Evolutionary conservation across 192 early-diverging fungal species (phyloP).

Genomic region (Neocallimastix lanati): DNA sequence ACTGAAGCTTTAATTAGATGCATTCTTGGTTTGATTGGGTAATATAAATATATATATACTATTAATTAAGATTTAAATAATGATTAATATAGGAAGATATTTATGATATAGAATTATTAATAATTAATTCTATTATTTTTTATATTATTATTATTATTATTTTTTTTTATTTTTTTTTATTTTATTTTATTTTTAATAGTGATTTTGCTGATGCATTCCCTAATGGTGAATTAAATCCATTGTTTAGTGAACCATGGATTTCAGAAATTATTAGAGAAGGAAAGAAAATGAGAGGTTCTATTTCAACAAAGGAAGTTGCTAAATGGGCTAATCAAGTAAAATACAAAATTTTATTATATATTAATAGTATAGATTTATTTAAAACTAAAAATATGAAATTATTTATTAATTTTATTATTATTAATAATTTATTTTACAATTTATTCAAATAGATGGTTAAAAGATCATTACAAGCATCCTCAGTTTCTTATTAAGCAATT

Average conservation of each 20-base stretch:
- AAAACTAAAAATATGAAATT: no score
- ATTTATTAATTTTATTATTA: no score
- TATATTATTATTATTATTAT: no score
- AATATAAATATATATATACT: no score
- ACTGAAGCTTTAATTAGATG: slow-evolving; percentile 47
- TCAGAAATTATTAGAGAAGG: slow-evolving; percentile 53
- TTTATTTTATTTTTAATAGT: no score
- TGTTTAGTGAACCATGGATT: slow-evolving; percentile 58
- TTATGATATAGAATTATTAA: no score
- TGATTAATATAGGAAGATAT: no score
- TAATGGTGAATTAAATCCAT: slow-evolving; percentile 44
- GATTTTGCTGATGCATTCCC: slow-evolving; percentile 85
- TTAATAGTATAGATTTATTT: not conserved
- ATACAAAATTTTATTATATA: no score
- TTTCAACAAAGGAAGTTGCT: slow-evolving; percentile 32
- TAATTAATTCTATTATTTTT: no score
- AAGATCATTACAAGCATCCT: not conserved
- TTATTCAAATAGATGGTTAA: not conserved
- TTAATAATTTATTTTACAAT: no score
- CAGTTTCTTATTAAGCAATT: not conserved
- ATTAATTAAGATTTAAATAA: no score
- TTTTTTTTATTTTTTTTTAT: no score
- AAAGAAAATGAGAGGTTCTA: slow-evolving; percentile 18
- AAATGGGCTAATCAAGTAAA: slow-evolving; percentile 34
- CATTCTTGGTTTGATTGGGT: slow-evolving; percentile 80